Evolutionary conservation across 2,329 filamentous ascomycete genomes (phyloP).

Genomic region (Neodidymelliopsis sp.): DNA sequence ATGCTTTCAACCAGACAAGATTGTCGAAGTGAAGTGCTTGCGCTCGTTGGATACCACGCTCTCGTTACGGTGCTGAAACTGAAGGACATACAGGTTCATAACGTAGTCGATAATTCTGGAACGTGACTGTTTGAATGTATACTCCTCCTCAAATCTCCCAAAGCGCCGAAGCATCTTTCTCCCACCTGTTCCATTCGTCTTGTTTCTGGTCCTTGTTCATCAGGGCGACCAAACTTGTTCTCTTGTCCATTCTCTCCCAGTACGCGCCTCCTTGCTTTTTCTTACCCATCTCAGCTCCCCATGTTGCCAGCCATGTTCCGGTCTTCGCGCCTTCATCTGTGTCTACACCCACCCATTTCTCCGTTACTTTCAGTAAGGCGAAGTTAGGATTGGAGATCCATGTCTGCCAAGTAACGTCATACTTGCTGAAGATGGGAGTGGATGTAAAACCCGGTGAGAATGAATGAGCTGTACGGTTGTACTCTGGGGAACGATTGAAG

Average conservation of each 20-base stretch:
- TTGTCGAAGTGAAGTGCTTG: too few relatives aligned
- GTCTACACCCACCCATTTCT: slow-evolving; percentile 16
- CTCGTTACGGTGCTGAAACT: too few relatives aligned
- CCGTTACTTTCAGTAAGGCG: slow-evolving; percentile 14
- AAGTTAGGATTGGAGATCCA: slow-evolving; percentile 23
- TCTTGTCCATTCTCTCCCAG: slow-evolving; percentile 19
- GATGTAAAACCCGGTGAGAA: slow-evolving; percentile 24
- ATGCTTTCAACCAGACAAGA: too few relatives aligned
- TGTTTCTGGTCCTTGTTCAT: not conserved
- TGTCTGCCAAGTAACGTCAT: slow-evolving; percentile 15
- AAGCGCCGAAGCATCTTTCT: slow-evolving; percentile 12
- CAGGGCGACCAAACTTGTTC: slow-evolving; percentile 20
- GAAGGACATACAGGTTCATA: too few relatives aligned
- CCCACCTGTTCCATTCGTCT: slow-evolving; percentile 20
- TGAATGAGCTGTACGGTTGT: slow-evolving; percentile 10
- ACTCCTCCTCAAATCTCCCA: not conserved
- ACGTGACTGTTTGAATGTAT: too few relatives aligned
- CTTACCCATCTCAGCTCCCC: slow-evolving; percentile 2
- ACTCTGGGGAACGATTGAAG: slow-evolving; percentile 3
- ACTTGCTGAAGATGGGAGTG: slow-evolving; percentile 21
- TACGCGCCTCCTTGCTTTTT: slow-evolving; percentile 11
- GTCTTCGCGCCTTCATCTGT: slow-evolving; percentile 25
- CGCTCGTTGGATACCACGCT: too few relatives aligned
- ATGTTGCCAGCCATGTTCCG: slow-evolving; percentile 21
- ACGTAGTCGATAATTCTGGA: too few relatives aligned